phyloP scores from a whole-genome alignment of 768 basidiomycete genomes.

The Multifurca ochricompacta region DNA sequence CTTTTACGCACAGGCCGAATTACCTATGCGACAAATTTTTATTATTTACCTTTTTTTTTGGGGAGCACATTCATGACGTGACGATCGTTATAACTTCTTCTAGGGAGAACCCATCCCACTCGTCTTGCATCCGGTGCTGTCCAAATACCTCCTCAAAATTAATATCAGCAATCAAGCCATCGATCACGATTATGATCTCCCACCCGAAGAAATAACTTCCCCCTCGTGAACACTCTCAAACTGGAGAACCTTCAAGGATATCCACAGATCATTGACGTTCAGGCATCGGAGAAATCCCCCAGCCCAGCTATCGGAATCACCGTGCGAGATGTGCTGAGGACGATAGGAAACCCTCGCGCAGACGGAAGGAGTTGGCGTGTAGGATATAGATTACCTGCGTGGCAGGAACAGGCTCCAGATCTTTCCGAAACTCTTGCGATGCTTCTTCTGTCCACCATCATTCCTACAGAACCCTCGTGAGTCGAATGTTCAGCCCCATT shows the following conservation, averaged over 20 bases:
- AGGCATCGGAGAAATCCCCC: background rate
- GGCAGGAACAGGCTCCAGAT: constrained; percentile 9
- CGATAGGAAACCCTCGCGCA: background rate
- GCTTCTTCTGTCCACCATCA: background rate
- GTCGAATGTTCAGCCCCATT: no score
- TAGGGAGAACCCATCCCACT: constrained; percentile 3
- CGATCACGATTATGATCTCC: background rate
- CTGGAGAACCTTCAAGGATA: constrained; percentile 10
- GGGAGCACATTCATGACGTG: no score
- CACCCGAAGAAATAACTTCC: constrained; percentile 2
- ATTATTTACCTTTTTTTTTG: background rate
- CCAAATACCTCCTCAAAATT: constrained; percentile 7
- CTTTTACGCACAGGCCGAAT: background rate
- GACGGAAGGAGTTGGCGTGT: background rate
- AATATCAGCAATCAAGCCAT: background rate
- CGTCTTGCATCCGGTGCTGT: background rate
- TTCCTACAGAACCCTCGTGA: background rate
- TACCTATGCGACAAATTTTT: background rate
- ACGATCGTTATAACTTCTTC: background rate
- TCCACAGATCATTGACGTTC: background rate
- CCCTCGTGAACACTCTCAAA: background rate
- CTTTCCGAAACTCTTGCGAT: background rate
- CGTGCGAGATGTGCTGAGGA: background rate
- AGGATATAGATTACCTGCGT: background rate
- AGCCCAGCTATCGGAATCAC: background rate